Percentiles rank a stretch among this genome's conserved stretches.
phyloP scores from a whole-genome alignment of 2,329 filamentous ascomycete species.

The Fusarium floridanum region DNA sequence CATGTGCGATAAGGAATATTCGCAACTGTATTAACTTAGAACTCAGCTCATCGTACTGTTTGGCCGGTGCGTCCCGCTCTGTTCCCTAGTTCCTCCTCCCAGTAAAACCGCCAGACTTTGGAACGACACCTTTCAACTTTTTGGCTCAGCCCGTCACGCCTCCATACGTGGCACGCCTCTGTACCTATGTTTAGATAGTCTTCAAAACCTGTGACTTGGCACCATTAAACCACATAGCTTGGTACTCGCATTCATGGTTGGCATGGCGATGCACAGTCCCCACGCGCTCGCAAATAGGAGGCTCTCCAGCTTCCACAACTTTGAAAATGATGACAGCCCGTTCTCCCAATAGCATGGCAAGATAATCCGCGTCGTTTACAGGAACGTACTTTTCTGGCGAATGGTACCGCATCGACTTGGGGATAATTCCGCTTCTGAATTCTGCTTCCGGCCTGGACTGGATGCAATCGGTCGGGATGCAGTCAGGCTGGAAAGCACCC shows the following conservation, averaged over 20 bases:
- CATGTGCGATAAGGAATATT: too few relatives aligned
- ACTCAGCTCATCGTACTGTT: too few relatives aligned
- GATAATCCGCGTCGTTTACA: background rate
- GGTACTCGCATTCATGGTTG: accelerated
- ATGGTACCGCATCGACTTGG: too few relatives aligned
- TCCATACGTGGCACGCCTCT: background rate
- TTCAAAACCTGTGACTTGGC: background rate
- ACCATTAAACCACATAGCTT: background rate
- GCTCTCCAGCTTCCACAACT: background rate
- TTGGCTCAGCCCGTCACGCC: background rate
- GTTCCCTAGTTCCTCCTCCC: too few relatives aligned
- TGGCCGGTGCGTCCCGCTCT: too few relatives aligned
- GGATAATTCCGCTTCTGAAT: background rate
- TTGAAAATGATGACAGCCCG: background rate
- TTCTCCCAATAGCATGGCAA: background rate
- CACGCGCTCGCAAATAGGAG: background rate
- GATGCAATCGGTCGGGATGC: background rate
- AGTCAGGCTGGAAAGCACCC: background rate
- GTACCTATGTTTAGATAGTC: background rate
- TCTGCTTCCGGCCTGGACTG: background rate
- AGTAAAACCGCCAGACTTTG: background rate
- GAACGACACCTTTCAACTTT: background rate
- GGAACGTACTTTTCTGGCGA: background rate
- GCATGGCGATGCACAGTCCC: background rate
- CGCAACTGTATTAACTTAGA: too few relatives aligned